Evolutionary conservation across 106 monocot genomes (phyloP).

Genomic region (Dioscorea zingiberensis): DNA sequence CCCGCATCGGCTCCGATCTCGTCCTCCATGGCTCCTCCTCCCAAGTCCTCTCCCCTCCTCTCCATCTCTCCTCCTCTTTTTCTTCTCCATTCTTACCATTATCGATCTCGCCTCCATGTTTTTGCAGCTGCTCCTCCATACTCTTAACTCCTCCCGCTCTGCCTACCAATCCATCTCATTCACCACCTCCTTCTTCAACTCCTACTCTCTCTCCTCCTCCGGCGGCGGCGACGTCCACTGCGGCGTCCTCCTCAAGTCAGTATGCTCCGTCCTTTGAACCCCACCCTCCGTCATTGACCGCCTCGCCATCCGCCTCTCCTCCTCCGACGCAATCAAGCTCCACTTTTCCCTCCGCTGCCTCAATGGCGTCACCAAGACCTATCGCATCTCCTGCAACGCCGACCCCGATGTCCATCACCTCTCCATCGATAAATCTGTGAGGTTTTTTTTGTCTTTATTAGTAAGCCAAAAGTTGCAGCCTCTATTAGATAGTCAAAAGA

Average conservation of each 20-base stretch:
- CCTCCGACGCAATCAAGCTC: constrained; percentile 61
- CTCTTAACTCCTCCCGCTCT: constrained; percentile 86
- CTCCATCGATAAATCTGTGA: constrained; percentile 67
- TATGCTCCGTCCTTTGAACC: constrained; percentile 72
- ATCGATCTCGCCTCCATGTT: neutral
- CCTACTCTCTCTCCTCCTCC: constrained; percentile 24
- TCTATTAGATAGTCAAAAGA: too few species aligned
- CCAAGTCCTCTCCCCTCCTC: constrained; percentile 26
- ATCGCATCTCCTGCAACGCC: constrained; percentile 80
- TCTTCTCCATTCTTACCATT: neutral
- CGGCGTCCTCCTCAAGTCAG: constrained; percentile 81
- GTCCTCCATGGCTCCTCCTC: constrained; percentile 58
- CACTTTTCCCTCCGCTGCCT: constrained; percentile 71
- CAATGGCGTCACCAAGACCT: constrained; percentile 66
- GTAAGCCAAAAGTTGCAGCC: too few species aligned
- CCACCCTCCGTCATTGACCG: constrained; percentile 45
- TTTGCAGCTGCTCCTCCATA: constrained; percentile 65
- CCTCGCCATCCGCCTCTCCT: constrained; percentile 41
- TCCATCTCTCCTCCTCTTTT: constrained; percentile 11
- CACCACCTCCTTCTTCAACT: constrained; percentile 68
- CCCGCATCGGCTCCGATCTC: constrained; percentile 89
- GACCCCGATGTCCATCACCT: constrained; percentile 83
- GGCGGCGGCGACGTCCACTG: constrained; percentile 37
- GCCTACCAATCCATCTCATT: constrained; percentile 78
- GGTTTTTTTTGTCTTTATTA: too few species aligned